These are phyloP conservation scores for Trichoderma hamatum DNA, from an alignment of 2,329 filamentous ascomycete species.

Conservation along the genomic window DNA sequence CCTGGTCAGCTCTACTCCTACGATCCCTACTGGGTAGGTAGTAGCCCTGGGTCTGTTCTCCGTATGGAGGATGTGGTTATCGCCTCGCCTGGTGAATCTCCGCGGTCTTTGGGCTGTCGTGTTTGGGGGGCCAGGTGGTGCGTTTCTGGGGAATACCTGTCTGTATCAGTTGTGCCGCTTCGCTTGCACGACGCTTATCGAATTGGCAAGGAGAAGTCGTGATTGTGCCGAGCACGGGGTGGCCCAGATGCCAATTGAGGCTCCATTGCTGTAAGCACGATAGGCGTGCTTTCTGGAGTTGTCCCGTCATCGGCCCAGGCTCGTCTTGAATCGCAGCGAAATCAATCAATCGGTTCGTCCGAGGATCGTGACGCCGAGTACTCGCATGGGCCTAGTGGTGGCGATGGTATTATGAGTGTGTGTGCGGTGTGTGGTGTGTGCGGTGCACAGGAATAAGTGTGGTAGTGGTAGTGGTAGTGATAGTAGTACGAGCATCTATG, in stretches of 20 bases:
- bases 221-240: background rate
- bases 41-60: background rate
- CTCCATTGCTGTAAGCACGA: background rate
- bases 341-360: background rate
- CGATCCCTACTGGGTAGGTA: constrained; percentile 24
- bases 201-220: background rate
- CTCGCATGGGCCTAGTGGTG: constrained; percentile 4
- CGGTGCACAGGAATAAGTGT: background rate
- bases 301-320: background rate
- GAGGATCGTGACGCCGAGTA: background rate
- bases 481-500: background rate
- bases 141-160: constrained; percentile 19
- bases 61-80: background rate
- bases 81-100: constrained; percentile 9
- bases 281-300: background rate
- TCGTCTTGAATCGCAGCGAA: background rate
- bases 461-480: background rate
- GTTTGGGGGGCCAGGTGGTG: constrained; percentile 9
- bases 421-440: background rate
- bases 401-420: background rate
- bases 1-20: constrained; percentile 17
- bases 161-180: background rate
- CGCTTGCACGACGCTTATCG: constrained; percentile 11
- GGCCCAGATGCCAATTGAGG: too few species aligned
- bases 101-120: background rate